Base-by-base conservation (phyloP, 2,329 filamentous ascomycete genomes). In the Pestalotiopsis sp. region DNA sequence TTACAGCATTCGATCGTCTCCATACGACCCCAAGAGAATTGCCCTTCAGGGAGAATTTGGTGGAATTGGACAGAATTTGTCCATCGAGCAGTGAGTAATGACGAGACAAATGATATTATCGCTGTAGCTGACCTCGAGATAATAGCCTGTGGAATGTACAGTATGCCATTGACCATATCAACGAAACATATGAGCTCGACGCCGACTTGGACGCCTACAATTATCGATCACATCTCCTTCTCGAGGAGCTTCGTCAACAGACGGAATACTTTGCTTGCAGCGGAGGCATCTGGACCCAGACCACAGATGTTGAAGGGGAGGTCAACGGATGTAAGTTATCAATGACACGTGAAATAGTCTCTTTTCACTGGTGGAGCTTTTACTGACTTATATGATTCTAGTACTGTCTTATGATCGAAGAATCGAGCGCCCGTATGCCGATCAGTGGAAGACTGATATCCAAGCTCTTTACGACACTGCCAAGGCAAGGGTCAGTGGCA, bases 31-130 rank as follows among this genome's bases (percentile, higher is more conserved):
- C 0, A 80, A 73, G 4, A 86, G 91, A 0, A 92, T 93, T 39
- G 91, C 86, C 0, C 85, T 93, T 72, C 90, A 92, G 71, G 91
- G 91, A 36, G 91, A 93, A 73, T 93, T 92, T 68, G 91, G 91
- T 3, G 91, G 91, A 0, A 85, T 92, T 13, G 91, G 91, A 0
- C 84, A 90, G 63, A 91, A 91, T 66, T 85, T 90, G 4, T 87
- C 88, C 0, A 85, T 85, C 14, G 86, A 91, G 1, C 82, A 92
- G 87, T 89, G 20, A 6, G 61, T 59, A 1, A 31, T 11, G 0
- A 17, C 11, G 11, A 58, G 20, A 52, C 45, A 12, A 52, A 9
- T n/a, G 1, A 5, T 7, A 11, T 11, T 2, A 52, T 23, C 11
- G 5, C 12, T 14, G 9, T 36, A 20, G 38, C 62, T 65, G 4